Base-by-base conservation (phyloP, 2,329 filamentous ascomycete species). In the Geosmithia morbida region DNA sequence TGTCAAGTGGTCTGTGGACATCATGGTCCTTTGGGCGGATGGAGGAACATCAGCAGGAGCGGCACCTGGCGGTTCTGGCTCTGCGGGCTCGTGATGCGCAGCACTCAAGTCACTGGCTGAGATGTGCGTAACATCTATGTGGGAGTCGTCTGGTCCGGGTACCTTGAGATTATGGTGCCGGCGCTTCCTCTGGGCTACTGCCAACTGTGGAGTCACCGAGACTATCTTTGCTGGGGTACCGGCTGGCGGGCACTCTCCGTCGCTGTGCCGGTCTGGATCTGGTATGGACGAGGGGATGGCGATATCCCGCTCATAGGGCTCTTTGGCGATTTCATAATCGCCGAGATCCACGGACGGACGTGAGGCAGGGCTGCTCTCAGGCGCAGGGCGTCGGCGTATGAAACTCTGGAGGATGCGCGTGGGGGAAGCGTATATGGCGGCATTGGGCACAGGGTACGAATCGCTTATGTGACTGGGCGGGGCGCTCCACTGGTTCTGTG, bases 381-480 rank as follows among this genome's bases (percentile, higher is more conserved):
- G 33, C 11, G 33, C 33, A 43, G 41, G 14, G 19, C 41, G 41
- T n/a, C 10, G 41, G 6, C 17, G 3, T n/a, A 37, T 60, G 49
- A 71, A 74, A 20, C 68, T 65, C 49, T 74, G 67, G 11, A 79
- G 53, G 1, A 75, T 59, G 40, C 70, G 65, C 1, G 69, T 71
- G 0, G 76, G 75, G 0, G 77, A 73, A 17, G 52, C 51, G 8
- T 51, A 50, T 11, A 62, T 48, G 18, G 63, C 20, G 5, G 51
- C 52, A 44, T 59, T 57, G 7, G 62, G 62, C 50, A 66, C 59
- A 45, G 55, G 70, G 52, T 76, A 70, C 0, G 77, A 81, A 54
- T 81, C 77, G 10, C 65, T 66, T 18, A 81, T 65, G 26, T 72
- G 63, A 48, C 72, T 78, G 0, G 71, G 66, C 2, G 68, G 70